Evolutionary conservation across 495 filamentous ascomycete species (phyloP), one percentile per base, ranked within the genome.

Genomic region (Talaromyces nanjingensis): DNA sequence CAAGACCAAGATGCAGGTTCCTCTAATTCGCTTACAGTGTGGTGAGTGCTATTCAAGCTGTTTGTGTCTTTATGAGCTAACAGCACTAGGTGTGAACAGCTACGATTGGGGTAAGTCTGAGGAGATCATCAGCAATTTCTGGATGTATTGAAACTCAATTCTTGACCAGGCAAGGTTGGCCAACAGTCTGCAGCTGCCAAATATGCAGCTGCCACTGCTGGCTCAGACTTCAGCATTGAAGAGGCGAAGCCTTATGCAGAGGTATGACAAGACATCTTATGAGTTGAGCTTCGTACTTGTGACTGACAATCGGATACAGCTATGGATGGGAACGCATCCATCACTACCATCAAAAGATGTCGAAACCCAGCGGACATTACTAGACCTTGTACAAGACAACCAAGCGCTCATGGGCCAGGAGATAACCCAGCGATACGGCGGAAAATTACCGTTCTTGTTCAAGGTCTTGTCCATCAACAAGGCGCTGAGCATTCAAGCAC

Each of bases 281-380:
- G 5, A 9, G 65, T 67, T 63, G 24, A 71, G 31, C 16, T 63
- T 45, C 11, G 42, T 45, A 22, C 7, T 22, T 24, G 16, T 33
- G 59, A 49, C 59, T 56, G 33, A 27, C 42, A 5, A n/a, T 4
- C 59, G 8, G 22, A 20, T 63, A 31, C 73, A 96, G 91, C 78
- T 98, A 69, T 98, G 94, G 94, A 98, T 98, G 94, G 94, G 94
- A 68, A 98, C 94, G 2, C 94, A 98, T 70, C 94, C 93, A 25
- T 96, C 91, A 47, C 89, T 96, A 64, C 94, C 94, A 2, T 98
- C 94, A 25, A 93, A 89, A 73, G 94, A 97, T 70, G 69, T 96
- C 58, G 77, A 83, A 64, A 94, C 94, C 2, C 86, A 92, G 74
- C 88, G 93, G 3, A 90, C 90, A 5, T 83, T 98, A 16, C 89